Evolutionary conservation across 2,329 filamentous ascomycete genomes (phyloP), one percentile per base, ranked within the genome.

Genomic region (Penicillium frequentans): DNA sequence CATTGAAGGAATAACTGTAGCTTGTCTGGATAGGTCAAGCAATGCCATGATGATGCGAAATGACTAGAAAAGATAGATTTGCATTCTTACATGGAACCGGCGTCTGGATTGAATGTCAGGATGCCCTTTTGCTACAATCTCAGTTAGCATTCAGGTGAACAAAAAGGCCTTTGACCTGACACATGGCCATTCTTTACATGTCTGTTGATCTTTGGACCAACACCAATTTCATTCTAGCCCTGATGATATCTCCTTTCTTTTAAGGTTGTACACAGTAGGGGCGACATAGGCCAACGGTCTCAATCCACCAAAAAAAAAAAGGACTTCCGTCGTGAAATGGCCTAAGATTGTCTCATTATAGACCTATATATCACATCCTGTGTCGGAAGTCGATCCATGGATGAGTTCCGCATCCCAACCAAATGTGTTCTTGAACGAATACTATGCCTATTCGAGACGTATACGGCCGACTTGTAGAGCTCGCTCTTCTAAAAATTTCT

Each of bases 11-110:
- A 13, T 14, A 23, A 3, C 39, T 7, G 19, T 3, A 19, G n/a
- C 16, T 39, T 39, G 35, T 19, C 8, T 39, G n/a, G 7, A 10
- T 16, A n/a, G 16, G 26, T 47, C n/a, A 49, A 13, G 16, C 16
- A 46, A 62, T 61, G 59, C 56, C 31, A 57, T 54, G 47, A 55
- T 53, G 49, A 65, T 64, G 64, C 53, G 59, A 64, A 60, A 64
- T 55, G 64, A 66, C 51, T 53, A 53, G 33, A 64, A 64, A 58
- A 60, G 46, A 62, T 59, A 64, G 49, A 61, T 35, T 55, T 57
- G 49, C 56, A 58, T 48, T 44, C 27, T 45, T 45, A 60, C 45
- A 48, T 46, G 43, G 50, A 57, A 44, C 51, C 21, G 48, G 48
- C 48, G 48, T 50, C 21, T 31, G 48, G 48, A 39, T 39, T 50